Base-by-base conservation (phyloP, 257 asterid genomes). In the Penstemon davidsonii region DNA sequence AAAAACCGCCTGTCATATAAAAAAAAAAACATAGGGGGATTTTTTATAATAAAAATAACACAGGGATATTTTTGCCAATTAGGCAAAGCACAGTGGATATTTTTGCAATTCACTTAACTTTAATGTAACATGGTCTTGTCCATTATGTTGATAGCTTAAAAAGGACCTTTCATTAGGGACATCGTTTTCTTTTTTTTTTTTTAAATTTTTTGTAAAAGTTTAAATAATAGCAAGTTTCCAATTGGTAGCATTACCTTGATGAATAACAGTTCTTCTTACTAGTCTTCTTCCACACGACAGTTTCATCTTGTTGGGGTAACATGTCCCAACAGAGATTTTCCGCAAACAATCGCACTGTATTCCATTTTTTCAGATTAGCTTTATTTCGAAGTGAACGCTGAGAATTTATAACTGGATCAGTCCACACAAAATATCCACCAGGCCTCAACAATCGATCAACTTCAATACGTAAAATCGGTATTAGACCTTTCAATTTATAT, bases 401-500 rank as follows among this genome's bases (percentile, higher is more conserved):
- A 73, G 93, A 81, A 81, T 84, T 92, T 63, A 83, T 84, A 70
- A 87, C 75, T 55, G 95, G 94, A 70, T 93, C 92, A 53, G 98
- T 94, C 99, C 99, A 94, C 82, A 94, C 99, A 79, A 94, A 94
- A 75, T 91, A 94, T 74, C 99, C 99, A 76, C 99, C 99, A 72
- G 99, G 99, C 74, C 96, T 77, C 79, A 94, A 75, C 75, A 94
- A 72, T 56, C 99, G 88, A 78, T 94, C 96, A 4, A 86, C 99
- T 86, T 94, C 99, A 70, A 81, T n/a, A n/a, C n/a, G n/a, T n/a
- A n/a, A n/a, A n/a, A n/a, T n/a, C n/a, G n/a, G n/a, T n/a, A n/a
- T n/a, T n/a, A n/a, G n/a, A n/a, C n/a, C n/a, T n/a, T n/a, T n/a
- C n/a, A n/a, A n/a, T n/a, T n/a, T n/a, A n/a, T n/a, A n/a, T n/a